phyloP scores from a whole-genome alignment of 2,329 filamentous ascomycete genomes.

The Cryphonectria carpinicola region DNA sequence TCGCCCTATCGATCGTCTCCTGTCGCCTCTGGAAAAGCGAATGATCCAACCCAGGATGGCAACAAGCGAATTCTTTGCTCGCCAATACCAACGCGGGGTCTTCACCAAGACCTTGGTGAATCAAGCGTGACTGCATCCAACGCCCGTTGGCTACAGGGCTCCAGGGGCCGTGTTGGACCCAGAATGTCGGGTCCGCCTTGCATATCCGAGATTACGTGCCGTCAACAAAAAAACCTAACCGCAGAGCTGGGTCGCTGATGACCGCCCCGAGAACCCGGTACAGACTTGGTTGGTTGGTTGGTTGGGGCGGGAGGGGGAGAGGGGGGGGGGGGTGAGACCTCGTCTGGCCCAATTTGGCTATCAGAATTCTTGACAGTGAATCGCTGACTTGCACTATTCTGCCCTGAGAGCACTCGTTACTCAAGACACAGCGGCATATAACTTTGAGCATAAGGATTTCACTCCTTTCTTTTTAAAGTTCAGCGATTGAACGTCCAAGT shows the following conservation, averaged over 20 bases:
- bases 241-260: constrained; percentile 24
- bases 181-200: constrained; percentile 20
- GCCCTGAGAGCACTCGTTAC: background rate
- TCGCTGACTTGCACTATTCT: background rate
- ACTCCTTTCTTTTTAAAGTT: background rate
- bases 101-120: background rate
- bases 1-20: background rate
- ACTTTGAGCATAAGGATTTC: background rate
- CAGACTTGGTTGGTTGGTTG: background rate
- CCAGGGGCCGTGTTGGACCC: constrained; percentile 5
- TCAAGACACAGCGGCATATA: background rate
- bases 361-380: background rate
- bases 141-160: constrained; percentile 21
- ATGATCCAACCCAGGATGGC: background rate
- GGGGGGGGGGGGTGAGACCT: background rate
- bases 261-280: constrained; percentile 1
- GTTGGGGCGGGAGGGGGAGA: background rate
- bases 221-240: constrained; percentile 28
- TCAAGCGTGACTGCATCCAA: constrained; percentile 6
- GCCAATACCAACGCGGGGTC: background rate
- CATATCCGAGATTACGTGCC: constrained; percentile 27
- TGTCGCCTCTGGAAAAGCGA: constrained; percentile 2
- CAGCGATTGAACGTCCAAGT: background rate
- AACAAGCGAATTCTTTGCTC: background rate
- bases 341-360: background rate